Base-by-base conservation (phyloP, 352 stramenopile species). In the Phytophthora fragariae region DNA sequence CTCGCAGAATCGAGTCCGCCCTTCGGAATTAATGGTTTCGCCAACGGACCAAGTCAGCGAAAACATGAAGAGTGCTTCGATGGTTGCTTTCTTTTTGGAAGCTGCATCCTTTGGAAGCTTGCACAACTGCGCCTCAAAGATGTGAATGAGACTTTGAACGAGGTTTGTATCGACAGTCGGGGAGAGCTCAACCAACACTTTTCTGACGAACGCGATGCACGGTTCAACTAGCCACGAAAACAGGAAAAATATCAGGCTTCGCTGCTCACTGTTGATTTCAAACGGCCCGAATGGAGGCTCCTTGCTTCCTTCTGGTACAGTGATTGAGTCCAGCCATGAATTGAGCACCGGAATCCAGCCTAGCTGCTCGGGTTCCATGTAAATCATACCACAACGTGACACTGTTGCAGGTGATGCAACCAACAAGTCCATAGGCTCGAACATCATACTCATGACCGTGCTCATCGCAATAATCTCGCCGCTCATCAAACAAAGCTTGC, bases 391-490 rank as follows among this genome's bases (percentile, higher is more conserved):
- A 59, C 94, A 97, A 10, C 95, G 91, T 54, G 89, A 97, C 7
- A 99, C 95, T 3, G 96, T 98, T 1, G 96, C 95, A 3, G 96
- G 96, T 0, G 91, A 98, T 2, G 96, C 96, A 8, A 97, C 90
- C n/a, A 98, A 79, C 50, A 99, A 78, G 74, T 98, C 92, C 89
- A 98, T 97, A 1, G 94, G 92, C 74, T 99, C 96, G 55, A 98
- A 99, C 83, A 98, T 98, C 95, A 98, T 98, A 62, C 92, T 98
- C 93, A 98, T 98, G 33, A 93, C 87, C 17, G 93, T 72, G 44
- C 85, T 97, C 94, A 98, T 98, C 27, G 95, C 96, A 65, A 99
- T 97, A 65, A 98, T 98, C 79, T 98, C 94, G 35, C 94, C 95
- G 55, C 86, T 97, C 88, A 97, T 98, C 37, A 98, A 78, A 54